Conservation (phyloP, 176 grass and related monocot species). For the Thinopyrum elongatum region DNA sequence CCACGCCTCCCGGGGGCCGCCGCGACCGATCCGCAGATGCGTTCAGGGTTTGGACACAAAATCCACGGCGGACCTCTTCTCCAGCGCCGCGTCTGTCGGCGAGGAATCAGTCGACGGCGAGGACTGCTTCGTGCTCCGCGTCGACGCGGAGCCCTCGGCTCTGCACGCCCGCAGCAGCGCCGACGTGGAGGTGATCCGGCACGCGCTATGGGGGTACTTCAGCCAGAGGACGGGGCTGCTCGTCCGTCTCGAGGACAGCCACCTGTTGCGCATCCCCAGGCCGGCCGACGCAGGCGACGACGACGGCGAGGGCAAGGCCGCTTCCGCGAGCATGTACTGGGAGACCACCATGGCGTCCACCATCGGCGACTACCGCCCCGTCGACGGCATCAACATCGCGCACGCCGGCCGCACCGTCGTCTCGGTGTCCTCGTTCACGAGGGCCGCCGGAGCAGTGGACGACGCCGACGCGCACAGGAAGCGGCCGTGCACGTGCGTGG, state of each 20-base stretch:
- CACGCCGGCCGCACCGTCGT: conserved; percentile 64
- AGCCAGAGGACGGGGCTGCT: conserved; percentile 83
- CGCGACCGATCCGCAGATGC: conserved; percentile 66
- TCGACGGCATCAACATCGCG: conserved; percentile 78
- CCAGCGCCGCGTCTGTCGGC: conserved; percentile 53
- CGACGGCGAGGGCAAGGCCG: too few relatives aligned
- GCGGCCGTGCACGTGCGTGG: conserved; percentile 36
- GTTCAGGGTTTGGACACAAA: conserved; percentile 68
- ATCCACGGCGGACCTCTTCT: conserved; percentile 71
- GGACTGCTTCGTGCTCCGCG: conserved; percentile 78
- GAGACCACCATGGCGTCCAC: conserved; percentile 72
- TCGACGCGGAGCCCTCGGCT: conserved; percentile 33
- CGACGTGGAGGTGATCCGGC: conserved; percentile 67
- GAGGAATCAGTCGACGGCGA: conserved; percentile 53
- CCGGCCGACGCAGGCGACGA: neutral
- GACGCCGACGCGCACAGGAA: neutral
- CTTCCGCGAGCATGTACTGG: conserved; percentile 47
- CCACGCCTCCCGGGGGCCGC: conserved; percentile 67
- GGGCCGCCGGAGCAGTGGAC: conserved; percentile 5
- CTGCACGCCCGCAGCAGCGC: conserved; percentile 47
- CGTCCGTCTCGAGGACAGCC: conserved; percentile 66
- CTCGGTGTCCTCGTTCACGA: conserved; percentile 40
- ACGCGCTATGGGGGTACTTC: conserved; percentile 74
- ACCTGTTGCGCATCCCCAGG: conserved; percentile 45
- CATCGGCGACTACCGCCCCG: conserved; percentile 64